Evolutionary conservation across 371 early-diverging fungal species (phyloP).

Genomic region (Umbelopsis sp.): DNA sequence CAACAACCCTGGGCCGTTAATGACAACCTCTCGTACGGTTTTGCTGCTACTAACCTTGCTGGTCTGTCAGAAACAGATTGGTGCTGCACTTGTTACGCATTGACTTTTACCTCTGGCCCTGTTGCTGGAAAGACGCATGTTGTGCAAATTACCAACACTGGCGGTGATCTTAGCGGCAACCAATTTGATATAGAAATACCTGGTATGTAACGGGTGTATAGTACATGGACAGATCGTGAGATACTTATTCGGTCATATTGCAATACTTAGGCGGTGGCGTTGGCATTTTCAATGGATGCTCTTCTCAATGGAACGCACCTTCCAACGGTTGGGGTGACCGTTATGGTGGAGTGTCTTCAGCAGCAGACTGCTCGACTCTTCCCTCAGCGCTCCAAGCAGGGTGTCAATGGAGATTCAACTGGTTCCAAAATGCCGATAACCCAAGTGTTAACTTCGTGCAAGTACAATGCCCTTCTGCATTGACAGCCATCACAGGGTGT

Average conservation of each 20-base stretch:
- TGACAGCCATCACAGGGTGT: slow-evolving; percentile 40
- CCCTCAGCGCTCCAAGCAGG: slow-evolving; percentile 44
- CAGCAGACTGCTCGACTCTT: slow-evolving; percentile 33
- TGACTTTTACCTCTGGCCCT: slow-evolving; percentile 43
- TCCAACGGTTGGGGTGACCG: slow-evolving; percentile 44
- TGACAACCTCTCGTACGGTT: slow-evolving; percentile 46
- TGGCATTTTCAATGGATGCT: slow-evolving; percentile 49
- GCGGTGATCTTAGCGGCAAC: slow-evolving; percentile 40
- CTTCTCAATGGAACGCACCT: slow-evolving; percentile 40
- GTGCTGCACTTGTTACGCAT: slow-evolving; percentile 53
- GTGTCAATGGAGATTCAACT: slow-evolving; percentile 45
- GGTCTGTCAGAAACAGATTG: slow-evolving; percentile 34
- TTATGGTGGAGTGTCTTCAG: slow-evolving; percentile 43
- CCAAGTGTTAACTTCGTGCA: slow-evolving; percentile 43
- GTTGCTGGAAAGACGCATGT: slow-evolving; percentile 46
- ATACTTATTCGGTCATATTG: neutral
- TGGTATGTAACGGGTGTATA: slow-evolving; percentile 9
- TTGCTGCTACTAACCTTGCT: slow-evolving; percentile 45
- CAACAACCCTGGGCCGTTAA: slow-evolving; percentile 50
- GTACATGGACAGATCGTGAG: too few relatives aligned
- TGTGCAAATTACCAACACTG: slow-evolving; percentile 55
- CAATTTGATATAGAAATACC: slow-evolving; percentile 54
- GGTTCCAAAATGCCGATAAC: slow-evolving; percentile 50
- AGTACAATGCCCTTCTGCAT: slow-evolving; percentile 44
- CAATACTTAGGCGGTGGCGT: slow-evolving; percentile 37